Evolutionary conservation across 345 rosid genomes (phyloP), one percentile per base, ranked within the genome.

Genomic region (Ailanthus altissimus): DNA sequence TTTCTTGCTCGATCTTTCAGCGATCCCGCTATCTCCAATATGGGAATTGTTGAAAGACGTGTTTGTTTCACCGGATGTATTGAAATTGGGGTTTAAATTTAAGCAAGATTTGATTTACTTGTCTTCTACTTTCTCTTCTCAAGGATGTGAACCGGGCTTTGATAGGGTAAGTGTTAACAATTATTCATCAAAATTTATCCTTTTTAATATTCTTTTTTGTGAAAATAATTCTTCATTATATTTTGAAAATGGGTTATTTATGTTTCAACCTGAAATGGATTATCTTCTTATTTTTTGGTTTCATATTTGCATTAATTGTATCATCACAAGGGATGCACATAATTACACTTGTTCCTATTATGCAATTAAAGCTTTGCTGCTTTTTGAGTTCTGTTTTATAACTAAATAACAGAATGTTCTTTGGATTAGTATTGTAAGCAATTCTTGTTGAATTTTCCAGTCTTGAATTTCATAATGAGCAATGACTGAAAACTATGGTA

Each of bases 41-140:
- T 91, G 94, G 97, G 87, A 84, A 83, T 72, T 88, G 63, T 57
- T 94, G 76, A 85, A 75, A 26, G 94, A 89, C 0, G 82, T 89
- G 70, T 87, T 91, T 63, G 81, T 83, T 16, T 93, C 95, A 1
- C 97, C 93, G 0, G 93, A 93, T 85, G 79, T 93, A 26, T 66
- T 94, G 90, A 94, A 94, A 76, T 68, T 93, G 43, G 97, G 97
- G 50, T 94, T 94, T 42, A 82, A 88, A 60, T 93, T 94, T 59
- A 93, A 91, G 87, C 98, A 94, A 82, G 98, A 94, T 77, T 83
- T 94, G 87, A 78, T 81, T 73, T 93, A 84, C 86, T 77, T 94
- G 83, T 93, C 98, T 16, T 89, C 94, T 14, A 94, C 97, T 21
- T 92, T 94, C 75, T 82, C 83, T 75, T 84, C 86, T 4, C 84